Evolutionary conservation across 306 rosid species (phyloP).

Genomic region (Ochetophila trinervis): DNA sequence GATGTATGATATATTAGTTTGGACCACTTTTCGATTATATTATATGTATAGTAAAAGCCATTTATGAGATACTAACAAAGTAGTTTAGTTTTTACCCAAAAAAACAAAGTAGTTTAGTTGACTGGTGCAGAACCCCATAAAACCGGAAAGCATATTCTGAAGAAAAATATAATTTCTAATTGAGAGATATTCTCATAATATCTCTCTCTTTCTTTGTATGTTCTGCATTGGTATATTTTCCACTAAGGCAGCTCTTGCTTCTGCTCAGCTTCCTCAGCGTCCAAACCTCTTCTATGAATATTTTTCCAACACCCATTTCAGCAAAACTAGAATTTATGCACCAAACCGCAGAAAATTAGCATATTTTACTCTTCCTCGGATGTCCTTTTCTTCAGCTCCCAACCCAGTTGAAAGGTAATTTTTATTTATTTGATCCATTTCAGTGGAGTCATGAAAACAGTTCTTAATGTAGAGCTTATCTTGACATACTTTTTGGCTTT

Average conservation of each 20-base stretch:
- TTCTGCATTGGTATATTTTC: neutral
- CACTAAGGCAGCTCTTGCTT: conserved; percentile 21
- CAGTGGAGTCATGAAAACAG: too few species aligned
- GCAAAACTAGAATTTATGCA: conserved; percentile 4
- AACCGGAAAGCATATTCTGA: neutral
- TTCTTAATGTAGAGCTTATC: too few species aligned
- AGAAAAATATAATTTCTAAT: neutral
- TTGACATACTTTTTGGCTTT: too few species aligned
- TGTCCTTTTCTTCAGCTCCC: conserved; percentile 18
- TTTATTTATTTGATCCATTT: too few species aligned
- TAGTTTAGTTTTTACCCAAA: too few species aligned
- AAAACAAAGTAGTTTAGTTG: too few species aligned
- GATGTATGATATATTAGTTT: too few species aligned
- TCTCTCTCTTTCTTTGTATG: neutral
- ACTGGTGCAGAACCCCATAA: neutral
- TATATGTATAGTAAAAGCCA: too few species aligned
- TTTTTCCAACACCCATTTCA: conserved; percentile 16
- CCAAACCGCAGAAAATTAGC: conserved; percentile 1
- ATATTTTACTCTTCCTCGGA: conserved; percentile 14
- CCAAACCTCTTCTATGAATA: conserved; percentile 1
- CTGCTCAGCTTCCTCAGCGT: conserved; percentile 25
- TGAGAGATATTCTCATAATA: neutral
- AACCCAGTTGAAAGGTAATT: conserved; percentile 8
- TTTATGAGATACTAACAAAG: neutral
- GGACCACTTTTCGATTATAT: too few species aligned